Base-by-base conservation (phyloP, 768 basidiomycete genomes). In the Amanita exitialis region DNA sequence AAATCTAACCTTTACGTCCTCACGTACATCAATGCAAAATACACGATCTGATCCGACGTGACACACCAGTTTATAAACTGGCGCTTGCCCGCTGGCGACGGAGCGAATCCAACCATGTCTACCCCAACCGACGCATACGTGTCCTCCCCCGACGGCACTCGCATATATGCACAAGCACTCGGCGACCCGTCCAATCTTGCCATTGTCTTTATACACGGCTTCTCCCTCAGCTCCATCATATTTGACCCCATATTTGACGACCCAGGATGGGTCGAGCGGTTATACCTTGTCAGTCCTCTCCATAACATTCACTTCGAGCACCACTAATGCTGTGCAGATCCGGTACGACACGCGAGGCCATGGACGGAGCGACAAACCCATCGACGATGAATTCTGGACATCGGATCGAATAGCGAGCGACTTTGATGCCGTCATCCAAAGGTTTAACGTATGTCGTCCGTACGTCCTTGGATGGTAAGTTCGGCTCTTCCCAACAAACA, bases 271-370 rank as follows among this genome's bases (percentile, higher is more conserved):
- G 34, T 30, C 8, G 35, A 25, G n/a, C 30, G 21, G 13, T 32
- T 47, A n/a, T 47, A 47, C 46, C 34, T 47, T 15, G 46, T 47
- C 16, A 23, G 15, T 10, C n/a, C 23, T n/a, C 18, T 35, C 30
- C n/a, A 8, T 21, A 35, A 21, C 28, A n/a, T 4, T 25, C 12
- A 15, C 23, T 25, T 25, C 16, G 13, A 15, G 8, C 38, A 44
- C 5, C 27, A 25, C 8, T 15, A 30, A n/a, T 23, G 4, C 0
- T 15, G n/a, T 20, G 13, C 23, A 69, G 62, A 63, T 69, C 25
- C 57, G 65, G 39, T 69, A 66, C 53, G 68, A 68, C 43, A 34
- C 62, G 25, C 61, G 67, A 25, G 68, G 69, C 6, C 65, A 69
- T 42, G 67, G 66, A 15, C 53, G 58, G 48, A 64, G 64, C 32